These are phyloP conservation scores for Rhodotorula sp. DNA, from an alignment of 1,284 basidiomycete species.

Conservation along the genomic window DNA sequence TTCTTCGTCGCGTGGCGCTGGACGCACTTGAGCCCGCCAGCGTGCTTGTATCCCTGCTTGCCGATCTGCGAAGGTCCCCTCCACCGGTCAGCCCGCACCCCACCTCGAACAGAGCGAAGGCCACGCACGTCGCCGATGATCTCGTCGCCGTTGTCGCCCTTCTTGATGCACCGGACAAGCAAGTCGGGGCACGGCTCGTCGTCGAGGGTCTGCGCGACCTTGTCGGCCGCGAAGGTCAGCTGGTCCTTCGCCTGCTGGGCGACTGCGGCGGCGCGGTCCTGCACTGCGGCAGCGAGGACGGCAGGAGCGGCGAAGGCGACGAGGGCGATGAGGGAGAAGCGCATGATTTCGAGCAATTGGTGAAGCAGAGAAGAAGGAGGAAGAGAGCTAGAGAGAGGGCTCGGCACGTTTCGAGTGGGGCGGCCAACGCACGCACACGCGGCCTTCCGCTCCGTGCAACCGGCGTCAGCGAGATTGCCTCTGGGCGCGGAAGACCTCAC, in stretches of 20 bases:
- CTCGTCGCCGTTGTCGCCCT: conserved; percentile 25
- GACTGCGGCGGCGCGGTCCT: conserved; percentile 1
- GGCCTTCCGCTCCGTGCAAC: background rate
- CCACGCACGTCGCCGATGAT: conserved; percentile 34
- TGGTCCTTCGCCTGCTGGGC: background rate
- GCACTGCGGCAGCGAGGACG: background rate
- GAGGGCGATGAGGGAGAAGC: conserved; percentile 17
- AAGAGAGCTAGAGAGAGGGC: background rate
- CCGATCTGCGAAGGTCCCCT: conserved; percentile 25
- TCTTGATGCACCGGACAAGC: conserved; percentile 31
- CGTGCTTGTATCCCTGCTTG: conserved; percentile 26
- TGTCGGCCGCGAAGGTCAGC: conserved; percentile 10
- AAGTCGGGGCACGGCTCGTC: conserved; percentile 34
- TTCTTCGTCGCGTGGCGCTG: conserved; percentile 31
- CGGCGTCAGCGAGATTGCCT: background rate
- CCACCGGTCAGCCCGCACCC: too few relatives aligned
- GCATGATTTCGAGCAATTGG: conserved; percentile 9
- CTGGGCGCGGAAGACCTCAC: background rate
- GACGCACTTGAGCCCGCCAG: conserved; percentile 24
- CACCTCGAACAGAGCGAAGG: background rate
- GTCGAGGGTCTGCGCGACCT: background rate
- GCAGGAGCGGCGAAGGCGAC: conserved; percentile 9
- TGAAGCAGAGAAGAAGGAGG: background rate
- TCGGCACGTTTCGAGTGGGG: too few relatives aligned
- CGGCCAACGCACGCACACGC: background rate